Evolutionary conservation across 345 rosid species (phyloP), one percentile per base, ranked within the genome.

Genomic region (Rhodamnia rubescens): DNA sequence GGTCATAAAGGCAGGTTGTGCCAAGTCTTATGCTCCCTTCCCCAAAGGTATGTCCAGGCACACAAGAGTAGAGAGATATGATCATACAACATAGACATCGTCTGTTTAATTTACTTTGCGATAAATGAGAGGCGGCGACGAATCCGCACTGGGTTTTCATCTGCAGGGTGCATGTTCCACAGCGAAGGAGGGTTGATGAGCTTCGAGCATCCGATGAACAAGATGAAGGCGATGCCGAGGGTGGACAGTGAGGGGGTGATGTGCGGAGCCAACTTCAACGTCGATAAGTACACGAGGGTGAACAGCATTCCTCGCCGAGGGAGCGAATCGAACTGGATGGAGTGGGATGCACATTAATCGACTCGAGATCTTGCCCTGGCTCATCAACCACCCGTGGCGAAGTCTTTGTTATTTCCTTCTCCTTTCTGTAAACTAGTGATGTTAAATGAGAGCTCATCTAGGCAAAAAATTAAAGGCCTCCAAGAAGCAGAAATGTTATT

Each of bases 1-100:
- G 82, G 91, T 94, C 49, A 92, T 95, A 11, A 97, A 95, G 80
- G 97, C 92, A 42, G 92, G 99, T 1, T 97, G 99, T 90, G 96
- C 95, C 44, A 96, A 95, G 89, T 97, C 99, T n/a, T 96, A 88
- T 90, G 99, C 99, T 32, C 97, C 98, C 81, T 97, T 96, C 88
- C 99, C 98, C 14, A 81, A 87, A 75, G 97, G 95, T 92, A 85
- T 52, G 1, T 26, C 2, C 20, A n/a, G 8, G 58, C 57, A 9
- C 59, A 5, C 84, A 11, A 24, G 24, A 2, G 24, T 36, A 7
- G 74, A 29, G 40, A 59, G 2, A 59, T 13, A 27, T n/a, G 44
- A 27, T 0, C 74, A 3, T 59, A 12, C 5, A 2, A 27, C 74
- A 59, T 11, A 7, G 24, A 18, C 47, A 69, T 3, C 47, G 32